A percentile compares a stretch with the other conserved stretches of the same genome.
Evolutionary conservation across 371 early-diverging fungal species (phyloP).

Genomic region (Batrachochytrium dendrobatidis): DNA sequence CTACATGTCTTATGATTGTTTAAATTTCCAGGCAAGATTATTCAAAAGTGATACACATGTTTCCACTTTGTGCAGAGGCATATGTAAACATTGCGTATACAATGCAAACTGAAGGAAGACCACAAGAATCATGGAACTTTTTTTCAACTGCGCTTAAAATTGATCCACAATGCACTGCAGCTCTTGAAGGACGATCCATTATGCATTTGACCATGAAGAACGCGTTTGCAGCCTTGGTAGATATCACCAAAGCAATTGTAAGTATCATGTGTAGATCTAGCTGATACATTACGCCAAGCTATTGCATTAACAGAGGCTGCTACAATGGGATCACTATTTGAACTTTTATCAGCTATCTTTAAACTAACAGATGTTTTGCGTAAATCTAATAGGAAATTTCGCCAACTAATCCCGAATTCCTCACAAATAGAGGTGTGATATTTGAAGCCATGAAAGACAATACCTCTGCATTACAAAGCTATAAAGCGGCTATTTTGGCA

Average conservation of each 20-base stretch:
- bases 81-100: constrained; percentile 45
- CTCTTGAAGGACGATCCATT: constrained; percentile 42
- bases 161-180: constrained; percentile 33
- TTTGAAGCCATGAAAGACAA: constrained; percentile 33
- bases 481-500: constrained; percentile 34
- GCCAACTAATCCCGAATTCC: constrained; percentile 34
- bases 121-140: constrained; percentile 30
- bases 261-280: neutral
- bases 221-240: constrained; percentile 42
- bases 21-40: constrained; percentile 46
- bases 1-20: too few relatives aligned
- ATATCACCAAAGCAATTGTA: constrained; percentile 41
- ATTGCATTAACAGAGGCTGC: too few relatives aligned
- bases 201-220: constrained; percentile 31
- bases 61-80: constrained; percentile 39
- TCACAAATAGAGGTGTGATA: constrained; percentile 44
- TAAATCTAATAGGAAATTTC: constrained; percentile 20
- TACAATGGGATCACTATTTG: too few relatives aligned
- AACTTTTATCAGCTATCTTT: neutral
- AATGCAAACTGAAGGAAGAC: constrained; percentile 26
- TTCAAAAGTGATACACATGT: constrained; percentile 35
- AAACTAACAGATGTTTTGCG: neutral
- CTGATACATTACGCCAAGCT: too few relatives aligned
- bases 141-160: constrained; percentile 38
- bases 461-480: constrained; percentile 36